These are phyloP conservation scores for Metrosideros polymorpha DNA, from an alignment of 441 rosid genomes.

Conservation along the genomic window DNA sequence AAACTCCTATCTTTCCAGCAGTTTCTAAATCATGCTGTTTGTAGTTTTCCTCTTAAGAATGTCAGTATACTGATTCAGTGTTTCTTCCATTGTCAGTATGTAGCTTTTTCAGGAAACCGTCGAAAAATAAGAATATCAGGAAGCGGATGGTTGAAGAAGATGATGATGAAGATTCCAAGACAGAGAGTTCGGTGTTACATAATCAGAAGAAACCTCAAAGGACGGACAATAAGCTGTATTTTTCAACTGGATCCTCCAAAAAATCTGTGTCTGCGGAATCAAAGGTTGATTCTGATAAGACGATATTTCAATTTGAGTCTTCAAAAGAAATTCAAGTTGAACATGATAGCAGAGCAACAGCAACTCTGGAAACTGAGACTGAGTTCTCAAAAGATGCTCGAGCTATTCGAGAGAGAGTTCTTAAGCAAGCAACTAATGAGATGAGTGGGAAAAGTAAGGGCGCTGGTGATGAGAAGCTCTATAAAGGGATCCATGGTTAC, in stretches of 20 bases:
- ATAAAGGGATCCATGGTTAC: slow-evolving; percentile 77
- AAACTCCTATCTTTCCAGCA: background rate
- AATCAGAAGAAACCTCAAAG: slow-evolving; percentile 42
- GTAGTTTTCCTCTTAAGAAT: background rate
- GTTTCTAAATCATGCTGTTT: background rate
- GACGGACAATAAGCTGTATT: slow-evolving; percentile 50
- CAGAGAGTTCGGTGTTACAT: slow-evolving; percentile 34
- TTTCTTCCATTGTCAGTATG: slow-evolving; percentile 41
- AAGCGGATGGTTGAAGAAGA: slow-evolving; percentile 51
- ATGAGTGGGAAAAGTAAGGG: slow-evolving; percentile 46
- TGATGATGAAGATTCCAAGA: slow-evolving; percentile 46
- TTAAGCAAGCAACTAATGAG: slow-evolving; percentile 57
- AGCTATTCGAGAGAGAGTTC: slow-evolving; percentile 82
- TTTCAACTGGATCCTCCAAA: slow-evolving; percentile 58
- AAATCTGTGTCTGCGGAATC: slow-evolving; percentile 15
- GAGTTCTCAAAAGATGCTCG: slow-evolving; percentile 73
- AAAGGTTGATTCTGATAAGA: slow-evolving; percentile 18
- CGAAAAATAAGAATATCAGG: slow-evolving; percentile 63
- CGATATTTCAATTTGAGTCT: slow-evolving; percentile 67
- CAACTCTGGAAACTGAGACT: slow-evolving; percentile 81
- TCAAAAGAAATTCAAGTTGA: slow-evolving; percentile 87
- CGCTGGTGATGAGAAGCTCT: slow-evolving; percentile 51
- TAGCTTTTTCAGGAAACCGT: slow-evolving; percentile 71
- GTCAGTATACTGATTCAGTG: background rate
- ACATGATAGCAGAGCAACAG: slow-evolving; percentile 76